Conservation (phyloP, 2,329 filamentous ascomycete genomes). For the Aspergillus latus region DNA sequence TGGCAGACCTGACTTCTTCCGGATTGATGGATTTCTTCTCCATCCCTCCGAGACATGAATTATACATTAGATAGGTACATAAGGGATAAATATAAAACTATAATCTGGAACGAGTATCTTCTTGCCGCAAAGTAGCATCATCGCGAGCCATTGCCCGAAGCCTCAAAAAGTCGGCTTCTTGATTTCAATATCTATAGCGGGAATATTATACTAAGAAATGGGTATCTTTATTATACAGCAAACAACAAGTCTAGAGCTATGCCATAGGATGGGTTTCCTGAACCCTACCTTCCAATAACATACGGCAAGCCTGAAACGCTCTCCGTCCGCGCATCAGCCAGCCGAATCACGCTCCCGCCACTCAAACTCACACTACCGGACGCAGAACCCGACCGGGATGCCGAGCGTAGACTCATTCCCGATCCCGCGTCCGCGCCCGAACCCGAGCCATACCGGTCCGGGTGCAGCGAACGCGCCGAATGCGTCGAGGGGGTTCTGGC, state of each 20-base stretch:
- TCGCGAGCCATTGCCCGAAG: no score
- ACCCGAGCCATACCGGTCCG: slow-evolving; percentile 24
- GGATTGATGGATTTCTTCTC: not conserved
- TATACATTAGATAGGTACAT: slow-evolving; percentile 3
- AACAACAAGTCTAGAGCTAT: no score
- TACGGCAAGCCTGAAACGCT: slow-evolving; percentile 34
- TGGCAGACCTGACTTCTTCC: not conserved
- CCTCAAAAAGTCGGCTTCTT: no score
- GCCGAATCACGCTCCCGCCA: slow-evolving; percentile 41
- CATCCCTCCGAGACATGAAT: not conserved
- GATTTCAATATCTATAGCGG: no score
- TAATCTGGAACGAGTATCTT: not conserved
- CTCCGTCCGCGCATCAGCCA: slow-evolving; percentile 29
- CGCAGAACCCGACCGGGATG: slow-evolving; percentile 16
- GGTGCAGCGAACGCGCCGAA: slow-evolving; percentile 38
- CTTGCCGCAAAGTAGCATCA: no score
- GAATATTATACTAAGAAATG: no score
- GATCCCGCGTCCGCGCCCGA: slow-evolving; percentile 28
- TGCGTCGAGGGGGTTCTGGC: slow-evolving; percentile 22
- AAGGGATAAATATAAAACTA: not conserved
- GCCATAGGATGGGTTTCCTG: no score
- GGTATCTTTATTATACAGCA: no score
- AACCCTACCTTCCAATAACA: slow-evolving; percentile 21
- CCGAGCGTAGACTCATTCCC: slow-evolving; percentile 14
- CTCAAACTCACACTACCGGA: slow-evolving; percentile 21